Evolutionary conservation across 2,329 filamentous ascomycete genomes (phyloP).

Genomic region (Penicillium sp.): DNA sequence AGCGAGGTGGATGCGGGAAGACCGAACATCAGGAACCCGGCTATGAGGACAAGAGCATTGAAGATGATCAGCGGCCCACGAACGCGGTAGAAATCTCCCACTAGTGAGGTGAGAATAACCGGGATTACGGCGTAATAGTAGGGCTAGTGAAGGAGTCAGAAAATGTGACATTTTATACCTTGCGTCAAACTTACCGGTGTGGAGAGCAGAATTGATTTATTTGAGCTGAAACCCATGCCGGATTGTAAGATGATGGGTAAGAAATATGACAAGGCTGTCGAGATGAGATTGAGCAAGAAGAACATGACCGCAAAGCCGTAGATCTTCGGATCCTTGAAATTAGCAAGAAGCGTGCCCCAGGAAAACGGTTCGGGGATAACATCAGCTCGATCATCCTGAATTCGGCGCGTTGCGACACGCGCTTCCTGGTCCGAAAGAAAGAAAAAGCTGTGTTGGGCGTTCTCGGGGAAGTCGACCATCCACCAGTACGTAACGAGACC

Average conservation of each 20-base stretch:
- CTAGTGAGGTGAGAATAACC: slow-evolving; percentile 60
- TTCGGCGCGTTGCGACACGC: slow-evolving; percentile 56
- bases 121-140: slow-evolving; percentile 68
- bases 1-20: slow-evolving; percentile 56
- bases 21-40: slow-evolving; percentile 65
- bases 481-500: slow-evolving; percentile 65
- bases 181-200: slow-evolving; percentile 49
- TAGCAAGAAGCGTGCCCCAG: slow-evolving; percentile 55
- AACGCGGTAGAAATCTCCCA: slow-evolving; percentile 61
- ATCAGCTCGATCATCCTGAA: slow-evolving; percentile 62
- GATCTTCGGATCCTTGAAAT: slow-evolving; percentile 61
- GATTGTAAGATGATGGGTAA: slow-evolving; percentile 59
- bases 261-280: slow-evolving; percentile 65
- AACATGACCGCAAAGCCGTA: slow-evolving; percentile 66
- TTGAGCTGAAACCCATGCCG: slow-evolving; percentile 56
- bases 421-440: slow-evolving; percentile 61
- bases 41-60: slow-evolving; percentile 62
- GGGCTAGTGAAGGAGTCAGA: slow-evolving; percentile 38
- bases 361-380: slow-evolving; percentile 57
- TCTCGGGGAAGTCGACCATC: slow-evolving; percentile 70
- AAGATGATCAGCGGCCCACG: slow-evolving; percentile 65
- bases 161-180: neutral
- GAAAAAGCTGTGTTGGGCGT: slow-evolving; percentile 55
- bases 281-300: slow-evolving; percentile 64
- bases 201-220: slow-evolving; percentile 60